phyloP scores from a whole-genome alignment of 768 basidiomycete species.

The Boletus fagicola region DNA sequence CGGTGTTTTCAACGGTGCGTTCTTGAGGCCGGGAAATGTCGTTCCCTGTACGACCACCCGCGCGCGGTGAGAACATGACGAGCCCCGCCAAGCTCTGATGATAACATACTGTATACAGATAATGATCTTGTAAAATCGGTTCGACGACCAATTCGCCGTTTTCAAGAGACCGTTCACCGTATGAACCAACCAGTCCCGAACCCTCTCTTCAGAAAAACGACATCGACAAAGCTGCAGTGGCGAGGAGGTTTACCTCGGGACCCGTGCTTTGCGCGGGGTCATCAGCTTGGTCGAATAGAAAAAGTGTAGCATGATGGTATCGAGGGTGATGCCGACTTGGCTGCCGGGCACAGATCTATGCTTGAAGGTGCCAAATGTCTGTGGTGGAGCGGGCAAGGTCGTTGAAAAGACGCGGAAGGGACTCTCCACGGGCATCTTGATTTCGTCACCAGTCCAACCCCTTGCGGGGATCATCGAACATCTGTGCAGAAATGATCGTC shows the following conservation, averaged over 20 bases:
- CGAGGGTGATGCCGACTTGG: slow-evolving; percentile 27
- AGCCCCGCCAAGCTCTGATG: not conserved
- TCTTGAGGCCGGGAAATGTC: slow-evolving; percentile 31
- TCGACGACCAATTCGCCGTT: slow-evolving; percentile 32
- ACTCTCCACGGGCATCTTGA: not conserved
- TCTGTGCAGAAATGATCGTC: not conserved
- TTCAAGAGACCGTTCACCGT: slow-evolving; percentile 34
- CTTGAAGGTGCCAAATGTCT: slow-evolving; percentile 28
- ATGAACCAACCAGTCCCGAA: slow-evolving; percentile 23
- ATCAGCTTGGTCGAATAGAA: slow-evolving; percentile 29
- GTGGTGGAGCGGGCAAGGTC: slow-evolving; percentile 25
- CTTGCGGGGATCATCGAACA: no score
- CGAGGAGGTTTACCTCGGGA: slow-evolving; percentile 22
- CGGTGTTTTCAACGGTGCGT: slow-evolving; percentile 25
- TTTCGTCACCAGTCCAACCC: no score
- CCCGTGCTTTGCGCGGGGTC: not conserved
- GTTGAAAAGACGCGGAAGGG: slow-evolving; percentile 19
- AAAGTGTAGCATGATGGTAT: slow-evolving; percentile 34
- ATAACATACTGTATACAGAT: slow-evolving; percentile 27
- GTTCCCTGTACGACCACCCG: slow-evolving; percentile 20
- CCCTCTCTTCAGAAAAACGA: not conserved
- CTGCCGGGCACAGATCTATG: slow-evolving; percentile 22
- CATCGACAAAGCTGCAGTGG: not conserved
- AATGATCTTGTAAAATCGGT: slow-evolving; percentile 23
- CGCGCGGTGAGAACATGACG: not conserved